Conservation (phyloP, 306 rosid genomes). For the Sicyos edulis region DNA sequence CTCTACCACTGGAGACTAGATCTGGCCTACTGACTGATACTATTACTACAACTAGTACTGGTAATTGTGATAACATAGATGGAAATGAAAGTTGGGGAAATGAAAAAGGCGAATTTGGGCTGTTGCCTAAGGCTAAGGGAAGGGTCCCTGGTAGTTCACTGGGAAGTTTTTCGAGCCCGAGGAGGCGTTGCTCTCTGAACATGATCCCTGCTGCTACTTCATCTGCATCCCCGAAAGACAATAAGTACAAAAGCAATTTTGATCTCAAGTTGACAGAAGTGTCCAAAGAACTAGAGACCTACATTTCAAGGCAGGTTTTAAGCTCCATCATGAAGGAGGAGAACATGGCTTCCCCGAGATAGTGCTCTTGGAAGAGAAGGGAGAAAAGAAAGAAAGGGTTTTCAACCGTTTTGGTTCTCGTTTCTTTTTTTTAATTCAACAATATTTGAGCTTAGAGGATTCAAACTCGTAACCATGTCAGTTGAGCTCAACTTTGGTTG, state of each 20-base stretch:
- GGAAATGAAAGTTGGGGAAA: neutral
- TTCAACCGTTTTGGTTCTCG: conserved; percentile 30
- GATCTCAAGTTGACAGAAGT: conserved; percentile 81
- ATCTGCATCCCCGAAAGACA: conserved; percentile 58
- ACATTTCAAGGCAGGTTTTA: conserved; percentile 84
- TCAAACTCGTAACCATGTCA: neutral
- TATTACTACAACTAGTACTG: neutral
- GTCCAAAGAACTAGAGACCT: conserved; percentile 91
- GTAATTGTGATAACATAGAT: neutral
- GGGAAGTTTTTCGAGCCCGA: conserved; percentile 67
- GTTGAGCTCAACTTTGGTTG: no score
- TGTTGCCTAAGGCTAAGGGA: conserved; percentile 36
- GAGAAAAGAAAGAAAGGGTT: no score
- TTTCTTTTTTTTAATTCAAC: no score
- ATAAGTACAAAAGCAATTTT: conserved; percentile 67
- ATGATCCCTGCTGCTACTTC: conserved; percentile 27
- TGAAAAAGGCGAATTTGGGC: neutral
- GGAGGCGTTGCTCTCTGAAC: conserved; percentile 62
- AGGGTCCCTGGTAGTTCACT: conserved; percentile 25
- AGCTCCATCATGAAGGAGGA: conserved; percentile 78
- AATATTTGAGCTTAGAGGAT: neutral
- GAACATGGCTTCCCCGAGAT: conserved; percentile 55
- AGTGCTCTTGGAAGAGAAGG: conserved; percentile 55
- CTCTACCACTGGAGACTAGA: conserved; percentile 78
- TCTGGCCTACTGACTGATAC: conserved; percentile 33